Evolutionary conservation across 179 eudicot genomes (phyloP), one percentile per base, ranked within the genome.

Genomic region (Nepenthes alata): DNA sequence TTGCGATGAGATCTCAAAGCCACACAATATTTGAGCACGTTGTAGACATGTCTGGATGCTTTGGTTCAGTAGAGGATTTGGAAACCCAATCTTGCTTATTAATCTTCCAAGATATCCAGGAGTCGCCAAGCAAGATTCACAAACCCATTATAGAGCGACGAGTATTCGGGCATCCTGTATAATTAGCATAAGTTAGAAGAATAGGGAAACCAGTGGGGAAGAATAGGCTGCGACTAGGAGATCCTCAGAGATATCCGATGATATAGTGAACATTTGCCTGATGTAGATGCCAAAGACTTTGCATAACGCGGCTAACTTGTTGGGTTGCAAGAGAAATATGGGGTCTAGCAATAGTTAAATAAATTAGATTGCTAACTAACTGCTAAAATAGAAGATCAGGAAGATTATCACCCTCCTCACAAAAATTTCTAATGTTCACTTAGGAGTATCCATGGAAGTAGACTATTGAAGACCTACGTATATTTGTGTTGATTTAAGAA

Each of bases 361-460:
- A 4, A 41, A 7, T 25, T 25, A 0, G 25, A 7, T 2, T 41
- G 5, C 45, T 7, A 4, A 41, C 45, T 7, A 41, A 25, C 8
- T 41, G 2, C 45, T 7, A 4, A 41, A 4, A 41, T 41, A 41
- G 8, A 41, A 7, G 45, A 41, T 41, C 5, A 4, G 45, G 8
- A 7, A 4, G 45, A 41, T 1, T 4, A 1, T 41, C 45, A 41
- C 45, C 45, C 45, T 39, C 45, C 4, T 41, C 45, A 41, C 45
- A 41, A 7, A 4, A 7, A 41, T 41, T 45, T 10, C 47, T 49
- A 13, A 50, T 16, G 7, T 47, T 48, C 2, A 61, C 55, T 12
- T 61, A 6, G 64, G 64, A 12, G 64, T 48, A 49, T 49, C 56
- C 11, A 60, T 53, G 16, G 38, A 47, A 6, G n/a, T 6, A 25